These are phyloP conservation scores for Tilletiaria anomala DNA, from an alignment of 1,284 basidiomycete genomes.

Conservation along the genomic window DNA sequence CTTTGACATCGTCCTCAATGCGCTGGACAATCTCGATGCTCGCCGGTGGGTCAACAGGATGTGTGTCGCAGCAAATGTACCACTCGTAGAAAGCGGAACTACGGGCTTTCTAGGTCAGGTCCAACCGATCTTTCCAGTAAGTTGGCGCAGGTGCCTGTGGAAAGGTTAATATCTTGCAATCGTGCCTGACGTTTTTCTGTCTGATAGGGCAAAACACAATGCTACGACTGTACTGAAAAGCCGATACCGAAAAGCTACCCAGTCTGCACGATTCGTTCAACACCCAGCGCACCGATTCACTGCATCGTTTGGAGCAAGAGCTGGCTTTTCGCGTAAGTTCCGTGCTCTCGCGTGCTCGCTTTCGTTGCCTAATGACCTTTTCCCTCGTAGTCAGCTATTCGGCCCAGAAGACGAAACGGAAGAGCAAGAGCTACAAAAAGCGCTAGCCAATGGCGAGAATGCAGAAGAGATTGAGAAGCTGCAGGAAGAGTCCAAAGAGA, in stretches of 20 bases:
- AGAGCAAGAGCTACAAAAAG: constrained; percentile 62
- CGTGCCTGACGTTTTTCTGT: neutral
- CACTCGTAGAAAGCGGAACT: constrained; percentile 89
- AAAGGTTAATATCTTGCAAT: neutral
- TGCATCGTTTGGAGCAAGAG: constrained; percentile 99
- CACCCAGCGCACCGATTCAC: constrained; percentile 91
- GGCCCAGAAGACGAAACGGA: constrained; percentile 69
- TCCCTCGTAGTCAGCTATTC: constrained; percentile 61
- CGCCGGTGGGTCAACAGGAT: constrained; percentile 61
- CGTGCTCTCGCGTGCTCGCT: neutral
- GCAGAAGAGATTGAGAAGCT: constrained; percentile 77
- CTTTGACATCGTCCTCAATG: constrained; percentile 89
- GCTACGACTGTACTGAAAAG: constrained; percentile 46
- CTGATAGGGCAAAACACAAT: constrained; percentile 19
- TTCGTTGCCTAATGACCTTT: too few species aligned
- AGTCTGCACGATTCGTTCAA: constrained; percentile 94
- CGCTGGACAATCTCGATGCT: constrained; percentile 63
- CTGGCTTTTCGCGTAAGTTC: constrained; percentile 82
- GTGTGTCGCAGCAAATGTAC: constrained; percentile 80
- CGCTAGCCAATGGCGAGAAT: constrained; percentile 74
- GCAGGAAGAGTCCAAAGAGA: constrained; percentile 74
- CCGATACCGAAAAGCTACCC: constrained; percentile 85
- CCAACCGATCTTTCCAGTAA: constrained; percentile 46
- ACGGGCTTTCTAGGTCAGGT: constrained; percentile 78
- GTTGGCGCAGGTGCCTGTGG: constrained; percentile 1